Evolutionary conservation across 495 filamentous ascomycete genomes (phyloP), one percentile per base, ranked within the genome.

Genomic region (Xylaria sp.): DNA sequence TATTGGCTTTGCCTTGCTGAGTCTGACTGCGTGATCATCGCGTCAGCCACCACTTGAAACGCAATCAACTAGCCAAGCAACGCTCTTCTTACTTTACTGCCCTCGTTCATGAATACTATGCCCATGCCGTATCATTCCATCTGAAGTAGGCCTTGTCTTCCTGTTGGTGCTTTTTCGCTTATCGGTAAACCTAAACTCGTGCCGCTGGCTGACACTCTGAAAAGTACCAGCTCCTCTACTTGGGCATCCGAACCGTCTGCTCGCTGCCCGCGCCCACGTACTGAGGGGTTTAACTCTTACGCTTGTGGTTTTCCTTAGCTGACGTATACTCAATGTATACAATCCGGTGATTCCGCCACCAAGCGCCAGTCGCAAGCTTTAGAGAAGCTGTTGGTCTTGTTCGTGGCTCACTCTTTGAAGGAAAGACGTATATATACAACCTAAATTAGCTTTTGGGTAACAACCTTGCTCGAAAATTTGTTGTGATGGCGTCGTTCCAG

Each of bases 401-500:
- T 17, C 14, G 53, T 46, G 15, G 68, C 31, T 53, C 35, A 31
- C 21, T 24, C 33, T 53, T 63, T 17, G 33, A 52, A 33, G 41
- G 31, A 19, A 70, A n/a, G 29, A 63, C 58, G 14, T 29, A 24
- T 61, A 70, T 44, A 70, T 29, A 59, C 53, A 37, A 15, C 35
- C 59, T 43, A 41, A 7, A 70, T 11, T 48, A 40, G 31, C 55
- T 12, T 26, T 61, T 40, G 21, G 58, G 68, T 44, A 33, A 52
- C 53, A n/a, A 4, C 35, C 11, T 67, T 67, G n/a, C 48, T 58
- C 44, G 2, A 48, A 24, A 63, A 21, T 31, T 21, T 53, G 15
- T 24, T 41, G 50, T 29, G 41, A 85, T 85, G 84, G 77, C 82
- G 53, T 81, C 81, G 14, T 75, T 80, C 43, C 74, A 77, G 11